Base-by-base conservation (phyloP, 2,329 filamentous ascomycete species). In the Thielaviopsis ethacetica region DNA sequence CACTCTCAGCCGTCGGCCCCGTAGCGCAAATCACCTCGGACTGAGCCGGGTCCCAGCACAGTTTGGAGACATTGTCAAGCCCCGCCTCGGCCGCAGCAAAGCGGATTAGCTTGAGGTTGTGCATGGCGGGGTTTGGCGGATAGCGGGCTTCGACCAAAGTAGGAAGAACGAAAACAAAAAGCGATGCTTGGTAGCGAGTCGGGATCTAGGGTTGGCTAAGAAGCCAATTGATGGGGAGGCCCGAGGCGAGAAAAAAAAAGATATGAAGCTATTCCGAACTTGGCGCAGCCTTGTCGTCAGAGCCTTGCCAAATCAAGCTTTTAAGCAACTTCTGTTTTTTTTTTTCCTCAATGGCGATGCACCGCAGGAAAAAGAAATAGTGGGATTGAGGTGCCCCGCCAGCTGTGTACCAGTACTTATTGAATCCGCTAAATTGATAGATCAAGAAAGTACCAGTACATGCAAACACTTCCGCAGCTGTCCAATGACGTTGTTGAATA, bases 1-100 rank as follows among this genome's bases (percentile, higher is more conserved):
- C 76, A 68, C 82, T 82, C 65, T 79, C 75, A 68, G 80, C 75
- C 3, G 83, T 84, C 63, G 91, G 93, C 7, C 93, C 91, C 75
- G 91, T 85, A 57, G 88, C 84, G 72, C 86, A 91, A 65, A 98
- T 77, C 57, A 93, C 72, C 62, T 87, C 82, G 70, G 93, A 86
- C 63, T 80, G 83, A 62, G 83, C 78, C 54, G 85, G 79, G 72
- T 97, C 90, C 91, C 91, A 97, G 67, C 89, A 86, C 59, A 84
- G 82, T 30, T 89, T 85, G 57, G 88, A 85, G 66, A 93, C 76
- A 62, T 80, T 76, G 63, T 77, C 71, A 38, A 54, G 44, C 26
- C 49, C 60, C 57, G 78, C 75, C 63, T 83, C 78, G 73, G 84
- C 84, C 68, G 81, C 76, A 65, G 80, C 78, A 69, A 87, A 84